Percentiles rank a stretch among this genome's conserved stretches.
phyloP scores from a whole-genome alignment of 2,329 filamentous ascomycete genomes.

The Curvularia spicifera region DNA sequence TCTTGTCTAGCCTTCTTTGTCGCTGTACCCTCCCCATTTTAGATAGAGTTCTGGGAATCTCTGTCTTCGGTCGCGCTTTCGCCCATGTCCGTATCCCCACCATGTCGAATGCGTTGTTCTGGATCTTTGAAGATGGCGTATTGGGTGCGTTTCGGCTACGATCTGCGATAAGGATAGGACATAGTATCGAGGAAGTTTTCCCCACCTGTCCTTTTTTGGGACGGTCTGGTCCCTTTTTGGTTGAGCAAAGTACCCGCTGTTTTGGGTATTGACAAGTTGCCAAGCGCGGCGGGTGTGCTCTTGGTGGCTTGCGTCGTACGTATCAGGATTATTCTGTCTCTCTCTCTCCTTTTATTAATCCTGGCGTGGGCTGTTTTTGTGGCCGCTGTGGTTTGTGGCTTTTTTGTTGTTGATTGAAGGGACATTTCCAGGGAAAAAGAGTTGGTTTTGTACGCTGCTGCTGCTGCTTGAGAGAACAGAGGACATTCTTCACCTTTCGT shows the following conservation, averaged over 20 bases:
- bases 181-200: neutral
- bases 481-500: neutral
- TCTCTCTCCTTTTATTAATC: constrained; percentile 5
- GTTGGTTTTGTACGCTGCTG: neutral
- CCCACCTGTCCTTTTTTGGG: neutral
- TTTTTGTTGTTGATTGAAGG: neutral
- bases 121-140: neutral
- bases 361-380: neutral
- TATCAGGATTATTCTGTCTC: neutral
- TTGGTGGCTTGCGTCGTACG: constrained; percentile 3
- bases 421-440: neutral
- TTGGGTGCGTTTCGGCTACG: neutral
- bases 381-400: neutral
- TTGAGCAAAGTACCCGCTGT: neutral
- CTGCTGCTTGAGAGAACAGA: neutral
- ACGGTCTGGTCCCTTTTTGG: neutral
- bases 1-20: no score
- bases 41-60: neutral
- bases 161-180: neutral
- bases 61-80: neutral
- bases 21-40: neutral
- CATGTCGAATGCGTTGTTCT: neutral
- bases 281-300: neutral
- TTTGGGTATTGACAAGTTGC: constrained; percentile 5
- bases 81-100: no score